A percentile compares a stretch with the other conserved stretches of the same genome.
These are phyloP conservation scores for Agrocybe pediades DNA, from an alignment of 768 basidiomycete species.

Conservation along the genomic window DNA sequence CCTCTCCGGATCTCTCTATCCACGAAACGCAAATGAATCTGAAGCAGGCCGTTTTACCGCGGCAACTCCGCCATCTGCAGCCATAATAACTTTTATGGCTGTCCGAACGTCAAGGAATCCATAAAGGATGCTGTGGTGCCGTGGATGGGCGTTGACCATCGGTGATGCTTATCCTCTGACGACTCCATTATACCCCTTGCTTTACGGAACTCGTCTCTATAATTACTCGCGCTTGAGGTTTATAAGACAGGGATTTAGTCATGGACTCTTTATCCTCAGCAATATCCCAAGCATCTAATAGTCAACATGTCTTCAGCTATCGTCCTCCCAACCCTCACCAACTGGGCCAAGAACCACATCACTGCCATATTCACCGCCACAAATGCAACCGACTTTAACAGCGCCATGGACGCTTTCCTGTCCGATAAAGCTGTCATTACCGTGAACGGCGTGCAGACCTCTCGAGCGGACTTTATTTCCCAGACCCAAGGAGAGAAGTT, in stretches of 20 bases:
- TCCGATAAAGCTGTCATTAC: slow-evolving; percentile 33
- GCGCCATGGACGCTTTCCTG: slow-evolving; percentile 43
- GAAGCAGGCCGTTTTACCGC: too few relatives aligned
- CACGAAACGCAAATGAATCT: too few relatives aligned
- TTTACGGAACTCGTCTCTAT: not conserved
- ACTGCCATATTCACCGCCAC: slow-evolving; percentile 39
- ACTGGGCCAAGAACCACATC: slow-evolving; percentile 42
- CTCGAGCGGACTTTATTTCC: slow-evolving; percentile 41
- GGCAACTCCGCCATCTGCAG: too few relatives aligned
- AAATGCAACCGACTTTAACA: slow-evolving; percentile 31
- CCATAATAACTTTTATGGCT: too few relatives aligned
- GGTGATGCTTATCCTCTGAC: not conserved
- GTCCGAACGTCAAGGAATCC: not conserved
- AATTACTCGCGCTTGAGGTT: not conserved
- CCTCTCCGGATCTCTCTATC: too few relatives aligned
- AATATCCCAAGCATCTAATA: not conserved
- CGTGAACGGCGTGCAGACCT: slow-evolving; percentile 40
- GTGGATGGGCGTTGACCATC: not conserved
- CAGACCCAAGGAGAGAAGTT: slow-evolving; percentile 31
- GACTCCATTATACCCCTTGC: not conserved
- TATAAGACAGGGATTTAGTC: not conserved
- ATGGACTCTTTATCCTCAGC: not conserved
- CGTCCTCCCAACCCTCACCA: slow-evolving; percentile 36
- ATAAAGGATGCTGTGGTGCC: not conserved
- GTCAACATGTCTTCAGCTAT: slow-evolving; percentile 18